Conservation (phyloP, 495 filamentous ascomycete species). For the Hyaloscypha hepaticicola region DNA sequence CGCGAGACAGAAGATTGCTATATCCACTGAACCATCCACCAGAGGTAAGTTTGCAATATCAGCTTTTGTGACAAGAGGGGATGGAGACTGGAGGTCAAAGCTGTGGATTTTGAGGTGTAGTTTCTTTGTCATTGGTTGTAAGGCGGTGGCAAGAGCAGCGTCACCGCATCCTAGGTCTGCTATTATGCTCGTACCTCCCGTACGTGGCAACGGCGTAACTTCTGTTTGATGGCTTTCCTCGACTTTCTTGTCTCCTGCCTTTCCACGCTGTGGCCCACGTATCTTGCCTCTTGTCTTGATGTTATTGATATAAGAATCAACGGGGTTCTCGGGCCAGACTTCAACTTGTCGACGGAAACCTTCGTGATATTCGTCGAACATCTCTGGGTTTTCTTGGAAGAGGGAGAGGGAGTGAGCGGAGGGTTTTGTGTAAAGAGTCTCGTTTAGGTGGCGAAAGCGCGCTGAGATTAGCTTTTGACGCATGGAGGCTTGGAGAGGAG, state of each 20-base stretch:
- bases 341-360: slow-evolving; percentile 94
- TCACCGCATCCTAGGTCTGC: slow-evolving; percentile 85
- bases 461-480: slow-evolving; percentile 87
- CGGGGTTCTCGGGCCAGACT: slow-evolving; percentile 93
- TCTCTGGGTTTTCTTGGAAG: slow-evolving; percentile 77
- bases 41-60: slow-evolving; percentile 85
- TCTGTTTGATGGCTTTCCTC: neutral
- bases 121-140: slow-evolving; percentile 51
- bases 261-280: slow-evolving; percentile 13
- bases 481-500: slow-evolving; percentile 91
- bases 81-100: slow-evolving; percentile 59
- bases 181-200: slow-evolving; percentile 68
- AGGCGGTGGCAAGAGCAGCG: slow-evolving; percentile 60
- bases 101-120: slow-evolving; percentile 65
- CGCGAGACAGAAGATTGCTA: slow-evolving; percentile 91
- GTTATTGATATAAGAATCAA: slow-evolving; percentile 72
- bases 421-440: slow-evolving; percentile 90
- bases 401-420: slow-evolving; percentile 74
- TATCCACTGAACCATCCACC: slow-evolving; percentile 67
- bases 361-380: slow-evolving; percentile 91
- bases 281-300: slow-evolving; percentile 42
- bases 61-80: slow-evolving; percentile 74
- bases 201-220: slow-evolving; percentile 44
- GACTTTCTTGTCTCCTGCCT: neutral
- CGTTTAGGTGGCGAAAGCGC: slow-evolving; percentile 95